phyloP scores from a whole-genome alignment of 306 rosid species.

The Cucumis melo region DNA sequence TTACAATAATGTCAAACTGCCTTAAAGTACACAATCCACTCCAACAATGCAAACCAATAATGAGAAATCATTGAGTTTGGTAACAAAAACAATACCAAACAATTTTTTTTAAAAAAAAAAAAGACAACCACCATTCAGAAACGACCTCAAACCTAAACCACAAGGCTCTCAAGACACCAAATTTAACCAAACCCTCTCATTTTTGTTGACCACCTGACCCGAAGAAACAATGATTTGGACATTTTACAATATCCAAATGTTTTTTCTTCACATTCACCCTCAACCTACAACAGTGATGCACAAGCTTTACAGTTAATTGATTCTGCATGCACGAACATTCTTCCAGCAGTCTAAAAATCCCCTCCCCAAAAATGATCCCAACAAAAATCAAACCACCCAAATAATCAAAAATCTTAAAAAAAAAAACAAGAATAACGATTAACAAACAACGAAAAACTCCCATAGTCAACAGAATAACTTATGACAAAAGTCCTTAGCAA shows the following conservation, averaged over 20 bases:
- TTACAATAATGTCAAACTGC: neutral
- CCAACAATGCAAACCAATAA: neutral
- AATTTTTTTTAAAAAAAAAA: neutral
- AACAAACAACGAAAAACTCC: neutral
- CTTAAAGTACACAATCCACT: neutral
- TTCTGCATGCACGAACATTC: neutral
- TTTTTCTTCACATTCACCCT: neutral
- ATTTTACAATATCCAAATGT: neutral
- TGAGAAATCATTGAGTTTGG: neutral
- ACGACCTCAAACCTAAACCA: neutral
- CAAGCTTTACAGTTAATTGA: neutral
- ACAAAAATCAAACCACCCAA: neutral
- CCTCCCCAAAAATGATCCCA: neutral
- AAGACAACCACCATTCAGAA: neutral
- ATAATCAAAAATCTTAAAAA: neutral
- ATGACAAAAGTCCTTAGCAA: neutral
- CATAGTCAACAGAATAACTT: neutral
- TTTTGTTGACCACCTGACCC: neutral
- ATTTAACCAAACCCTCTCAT: neutral
- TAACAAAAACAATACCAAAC: neutral
- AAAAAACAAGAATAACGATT: neutral
- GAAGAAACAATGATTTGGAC: neutral
- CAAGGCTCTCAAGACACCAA: neutral
- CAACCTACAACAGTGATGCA: neutral
- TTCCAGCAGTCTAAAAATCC: neutral